Evolutionary conservation across 257 asterid genomes (phyloP).

Genomic region (Plantago elongata): DNA sequence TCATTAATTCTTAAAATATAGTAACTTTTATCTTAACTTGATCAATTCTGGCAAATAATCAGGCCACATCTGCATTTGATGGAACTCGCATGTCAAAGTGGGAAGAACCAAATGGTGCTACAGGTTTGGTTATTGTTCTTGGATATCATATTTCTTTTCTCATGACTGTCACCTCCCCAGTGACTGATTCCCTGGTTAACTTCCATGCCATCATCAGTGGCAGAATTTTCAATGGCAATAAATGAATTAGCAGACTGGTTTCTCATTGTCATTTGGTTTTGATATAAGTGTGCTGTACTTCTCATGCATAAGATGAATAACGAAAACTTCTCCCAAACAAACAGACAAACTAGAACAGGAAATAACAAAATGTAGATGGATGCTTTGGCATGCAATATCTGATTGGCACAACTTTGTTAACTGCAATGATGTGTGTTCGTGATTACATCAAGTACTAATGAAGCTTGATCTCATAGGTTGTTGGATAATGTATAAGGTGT

Average conservation of each 20-base stretch:
- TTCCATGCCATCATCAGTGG: too few species aligned
- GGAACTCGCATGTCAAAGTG: slow-evolving; percentile 98
- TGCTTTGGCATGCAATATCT: not conserved
- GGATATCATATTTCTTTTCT: not conserved
- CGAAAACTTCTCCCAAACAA: slow-evolving; percentile 1
- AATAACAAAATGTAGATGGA: not conserved
- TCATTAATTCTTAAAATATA: slow-evolving; percentile 1
- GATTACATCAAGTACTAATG: slow-evolving; percentile 13
- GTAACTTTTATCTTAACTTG: slow-evolving; percentile 9
- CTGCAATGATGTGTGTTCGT: not conserved
- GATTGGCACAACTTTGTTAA: slow-evolving; percentile 3
- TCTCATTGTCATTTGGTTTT: not conserved
- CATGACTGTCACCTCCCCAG: too few species aligned
- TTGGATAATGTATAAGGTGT: slow-evolving; percentile 69
- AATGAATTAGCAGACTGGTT: not conserved
- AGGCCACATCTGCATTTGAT: slow-evolving; percentile 94
- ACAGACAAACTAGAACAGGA: not conserved
- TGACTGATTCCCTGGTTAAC: too few species aligned
- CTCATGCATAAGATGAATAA: slow-evolving; percentile 1
- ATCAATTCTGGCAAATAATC: slow-evolving; percentile 20
- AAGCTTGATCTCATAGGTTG: slow-evolving; percentile 55
- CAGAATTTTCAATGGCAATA: not conserved
- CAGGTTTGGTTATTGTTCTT: slow-evolving; percentile 41
- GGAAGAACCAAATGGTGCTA: slow-evolving; percentile 97
- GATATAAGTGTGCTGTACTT: not conserved